Conservation (phyloP, 768 basidiomycete species). For the Xerocomellus intermedius region DNA sequence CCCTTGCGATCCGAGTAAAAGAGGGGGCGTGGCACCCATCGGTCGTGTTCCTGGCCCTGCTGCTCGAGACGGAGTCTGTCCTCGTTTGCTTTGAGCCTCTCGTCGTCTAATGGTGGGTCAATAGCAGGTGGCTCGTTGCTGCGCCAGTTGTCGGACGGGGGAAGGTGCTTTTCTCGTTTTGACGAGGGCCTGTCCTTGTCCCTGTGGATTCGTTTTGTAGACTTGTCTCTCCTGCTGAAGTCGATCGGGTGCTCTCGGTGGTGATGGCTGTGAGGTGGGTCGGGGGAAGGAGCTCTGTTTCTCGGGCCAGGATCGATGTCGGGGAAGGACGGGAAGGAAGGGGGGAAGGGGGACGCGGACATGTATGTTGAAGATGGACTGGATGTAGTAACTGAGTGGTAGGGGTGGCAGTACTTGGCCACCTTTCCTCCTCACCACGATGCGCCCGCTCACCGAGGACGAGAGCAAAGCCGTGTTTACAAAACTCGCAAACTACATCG, state of each 20-base stretch:
- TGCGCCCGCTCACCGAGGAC: slow-evolving; percentile 96
- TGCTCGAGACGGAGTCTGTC: slow-evolving; percentile 29
- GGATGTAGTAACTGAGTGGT: background rate
- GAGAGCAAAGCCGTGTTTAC: slow-evolving; percentile 96
- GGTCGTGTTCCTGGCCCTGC: slow-evolving; percentile 18
- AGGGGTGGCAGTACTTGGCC: slow-evolving; percentile 9
- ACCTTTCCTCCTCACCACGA: slow-evolving; percentile 33
- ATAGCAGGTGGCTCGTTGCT: slow-evolving; percentile 12
- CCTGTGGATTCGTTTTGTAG: slow-evolving; percentile 22
- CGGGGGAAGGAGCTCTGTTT: slow-evolving; percentile 20
- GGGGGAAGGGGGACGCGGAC: slow-evolving; percentile 60
- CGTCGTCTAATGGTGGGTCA: slow-evolving; percentile 26
- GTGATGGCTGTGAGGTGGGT: slow-evolving; percentile 11
- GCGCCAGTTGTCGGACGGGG: slow-evolving; percentile 26
- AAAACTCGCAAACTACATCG: slow-evolving; percentile 97
- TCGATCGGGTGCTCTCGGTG: slow-evolving; percentile 15
- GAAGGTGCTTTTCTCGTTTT: slow-evolving; percentile 32
- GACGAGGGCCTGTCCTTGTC: slow-evolving; percentile 30
- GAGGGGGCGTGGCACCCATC: slow-evolving; percentile 29
- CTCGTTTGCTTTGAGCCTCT: slow-evolving; percentile 34
- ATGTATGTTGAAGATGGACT: slow-evolving; percentile 23
- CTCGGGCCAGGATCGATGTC: slow-evolving; percentile 50
- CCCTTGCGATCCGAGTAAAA: slow-evolving; percentile 71
- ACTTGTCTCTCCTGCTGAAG: slow-evolving; percentile 19
- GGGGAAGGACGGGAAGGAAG: slow-evolving; percentile 70